phyloP scores from a whole-genome alignment of 306 rosid species.

The Acmispon strigosus region DNA sequence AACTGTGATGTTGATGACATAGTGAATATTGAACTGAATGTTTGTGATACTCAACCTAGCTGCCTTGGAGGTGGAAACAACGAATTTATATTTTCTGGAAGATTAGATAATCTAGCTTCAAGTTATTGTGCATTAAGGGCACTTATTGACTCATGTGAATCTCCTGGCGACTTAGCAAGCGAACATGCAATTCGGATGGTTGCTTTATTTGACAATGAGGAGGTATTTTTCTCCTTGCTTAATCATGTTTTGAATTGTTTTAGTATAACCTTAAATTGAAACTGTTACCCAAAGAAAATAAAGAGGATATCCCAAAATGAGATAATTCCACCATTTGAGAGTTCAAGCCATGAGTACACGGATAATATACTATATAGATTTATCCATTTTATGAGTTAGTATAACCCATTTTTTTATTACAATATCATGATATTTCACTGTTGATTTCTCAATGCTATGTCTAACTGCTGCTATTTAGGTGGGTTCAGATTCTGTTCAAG shows the following conservation, averaged over 20 bases:
- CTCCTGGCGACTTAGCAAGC: slow-evolving; percentile 46
- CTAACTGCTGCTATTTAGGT: slow-evolving; percentile 56
- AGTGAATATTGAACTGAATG: slow-evolving; percentile 72
- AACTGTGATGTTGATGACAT: slow-evolving; percentile 63
- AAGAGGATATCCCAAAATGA: background rate
- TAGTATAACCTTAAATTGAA: no score
- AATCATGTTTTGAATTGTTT: background rate
- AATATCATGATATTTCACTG: background rate
- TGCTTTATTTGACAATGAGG: slow-evolving; percentile 97
- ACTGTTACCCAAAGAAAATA: no score
- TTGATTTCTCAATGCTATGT: slow-evolving; percentile 14
- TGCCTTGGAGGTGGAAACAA: slow-evolving; percentile 96
- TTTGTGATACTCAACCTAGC: slow-evolving; percentile 96
- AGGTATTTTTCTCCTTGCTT: slow-evolving; percentile 48
- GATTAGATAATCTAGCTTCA: slow-evolving; percentile 94
- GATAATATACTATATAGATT: background rate
- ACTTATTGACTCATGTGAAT: slow-evolving; percentile 71
- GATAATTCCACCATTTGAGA: background rate
- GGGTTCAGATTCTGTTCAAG: slow-evolving; percentile 94
- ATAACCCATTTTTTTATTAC: background rate
- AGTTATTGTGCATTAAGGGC: slow-evolving; percentile 93
- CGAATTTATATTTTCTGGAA: slow-evolving; percentile 95
- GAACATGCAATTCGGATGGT: slow-evolving; percentile 86
- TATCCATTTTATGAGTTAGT: background rate
- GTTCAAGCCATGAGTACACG: background rate